These are phyloP conservation scores for Corniculantispora saksenae DNA, from an alignment of 2,329 filamentous ascomycete genomes.

Conservation along the genomic window DNA sequence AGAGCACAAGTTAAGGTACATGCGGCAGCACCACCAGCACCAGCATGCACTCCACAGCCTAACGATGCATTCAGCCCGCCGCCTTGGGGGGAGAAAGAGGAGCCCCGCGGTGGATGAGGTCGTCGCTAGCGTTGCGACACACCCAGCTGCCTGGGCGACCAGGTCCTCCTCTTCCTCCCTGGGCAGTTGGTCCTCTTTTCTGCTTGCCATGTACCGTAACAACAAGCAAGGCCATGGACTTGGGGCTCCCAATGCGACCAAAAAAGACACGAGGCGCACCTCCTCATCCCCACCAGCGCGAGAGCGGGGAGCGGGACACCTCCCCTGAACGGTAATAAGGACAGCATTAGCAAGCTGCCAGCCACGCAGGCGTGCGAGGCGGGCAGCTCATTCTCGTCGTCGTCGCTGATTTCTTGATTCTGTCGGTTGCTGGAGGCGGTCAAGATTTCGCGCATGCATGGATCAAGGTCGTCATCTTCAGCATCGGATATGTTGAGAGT, in stretches of 20 bases:
- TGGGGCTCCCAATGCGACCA: too few species aligned
- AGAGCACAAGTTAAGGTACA: background rate
- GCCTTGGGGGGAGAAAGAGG: background rate
- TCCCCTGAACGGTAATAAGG: slow-evolving; percentile 18
- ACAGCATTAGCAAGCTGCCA: background rate
- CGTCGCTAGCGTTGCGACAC: background rate
- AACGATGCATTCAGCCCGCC: slow-evolving; percentile 10
- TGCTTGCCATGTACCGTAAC: background rate
- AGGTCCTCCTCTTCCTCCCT: background rate
- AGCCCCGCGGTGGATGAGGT: background rate
- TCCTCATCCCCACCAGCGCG: background rate
- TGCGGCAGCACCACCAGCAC: too few species aligned
- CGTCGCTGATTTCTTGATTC: background rate
- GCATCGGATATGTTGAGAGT: too few species aligned
- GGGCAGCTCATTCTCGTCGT: background rate
- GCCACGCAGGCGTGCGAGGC: background rate
- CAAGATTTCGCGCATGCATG: background rate
- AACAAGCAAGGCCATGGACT: too few species aligned
- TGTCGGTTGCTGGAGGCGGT: slow-evolving; percentile 5
- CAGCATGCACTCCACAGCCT: background rate
- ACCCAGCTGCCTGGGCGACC: slow-evolving; percentile 12
- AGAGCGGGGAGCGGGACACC: background rate
- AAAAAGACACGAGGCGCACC: slow-evolving; percentile 5
- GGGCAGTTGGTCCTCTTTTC: too few species aligned
- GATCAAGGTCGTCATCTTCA: background rate